These are phyloP conservation scores for Exophiala calicioides DNA, from an alignment of 2,329 filamentous ascomycete genomes.

Conservation along the genomic window DNA sequence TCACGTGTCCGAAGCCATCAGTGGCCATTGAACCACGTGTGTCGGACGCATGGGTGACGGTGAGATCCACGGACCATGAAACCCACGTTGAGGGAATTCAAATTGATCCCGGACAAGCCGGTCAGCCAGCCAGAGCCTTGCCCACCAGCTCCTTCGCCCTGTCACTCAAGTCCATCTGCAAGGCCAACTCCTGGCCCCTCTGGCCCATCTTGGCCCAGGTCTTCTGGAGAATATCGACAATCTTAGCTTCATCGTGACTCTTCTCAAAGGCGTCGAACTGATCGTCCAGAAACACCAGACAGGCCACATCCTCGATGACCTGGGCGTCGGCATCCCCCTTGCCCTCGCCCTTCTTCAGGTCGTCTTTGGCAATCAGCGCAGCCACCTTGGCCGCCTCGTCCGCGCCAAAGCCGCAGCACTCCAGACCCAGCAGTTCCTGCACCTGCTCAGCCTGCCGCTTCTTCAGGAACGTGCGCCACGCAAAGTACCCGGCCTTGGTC, in stretches of 20 bases:
- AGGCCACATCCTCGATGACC: conserved; percentile 80
- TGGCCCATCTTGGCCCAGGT: conserved; percentile 29
- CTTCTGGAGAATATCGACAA: conserved; percentile 31
- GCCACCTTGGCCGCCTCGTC: conserved; percentile 65
- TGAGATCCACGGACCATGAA: too few species aligned
- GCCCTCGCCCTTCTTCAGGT: conserved; percentile 54
- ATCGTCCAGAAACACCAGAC: conserved; percentile 83
- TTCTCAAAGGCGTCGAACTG: conserved; percentile 80
- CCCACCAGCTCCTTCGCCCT: conserved; percentile 62
- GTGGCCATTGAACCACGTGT: too few species aligned
- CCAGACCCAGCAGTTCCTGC: conserved; percentile 53
- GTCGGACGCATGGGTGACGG: too few species aligned
- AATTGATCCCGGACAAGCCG: too few species aligned
- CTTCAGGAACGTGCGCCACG: conserved; percentile 74
- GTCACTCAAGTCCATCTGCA: conserved; percentile 65
- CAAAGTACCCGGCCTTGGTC: conserved; percentile 73
- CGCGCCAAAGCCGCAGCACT: conserved; percentile 51
- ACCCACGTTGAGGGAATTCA: too few species aligned
- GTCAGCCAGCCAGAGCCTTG: conserved; percentile 58
- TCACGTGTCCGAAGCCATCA: too few species aligned
- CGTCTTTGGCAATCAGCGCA: conserved; percentile 76
- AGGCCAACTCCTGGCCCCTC: conserved; percentile 46
- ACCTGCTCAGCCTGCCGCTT: conserved; percentile 69
- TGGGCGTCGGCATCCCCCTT: conserved; percentile 65
- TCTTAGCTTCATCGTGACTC: conserved; percentile 67